Conservation (phyloP, 768 basidiomycete species). For the Suillus ampliporus region DNA sequence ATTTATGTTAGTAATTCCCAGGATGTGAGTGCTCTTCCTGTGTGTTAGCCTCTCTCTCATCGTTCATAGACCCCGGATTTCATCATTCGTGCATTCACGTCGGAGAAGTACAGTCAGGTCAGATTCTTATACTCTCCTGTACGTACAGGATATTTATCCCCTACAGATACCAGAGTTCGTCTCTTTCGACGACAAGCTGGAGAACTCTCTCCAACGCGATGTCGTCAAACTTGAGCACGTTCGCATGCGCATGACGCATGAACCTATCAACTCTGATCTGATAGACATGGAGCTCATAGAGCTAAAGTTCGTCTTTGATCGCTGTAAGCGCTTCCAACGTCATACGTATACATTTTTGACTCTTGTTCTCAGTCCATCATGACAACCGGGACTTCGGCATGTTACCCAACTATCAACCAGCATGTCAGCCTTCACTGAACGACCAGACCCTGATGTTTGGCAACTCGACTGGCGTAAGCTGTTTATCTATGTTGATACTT, state of each 20-base stretch:
- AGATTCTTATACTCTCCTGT: conserved; percentile 6
- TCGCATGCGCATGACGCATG: conserved; percentile 81
- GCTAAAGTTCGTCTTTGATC: conserved; percentile 81
- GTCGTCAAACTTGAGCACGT: conserved; percentile 83
- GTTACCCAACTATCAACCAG: conserved; percentile 80
- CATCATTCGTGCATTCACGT: conserved; percentile 75
- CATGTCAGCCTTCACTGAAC: conserved; percentile 53
- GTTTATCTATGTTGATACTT: not conserved
- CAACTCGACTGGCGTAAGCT: conserved; percentile 65
- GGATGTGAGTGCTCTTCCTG: conserved; percentile 55
- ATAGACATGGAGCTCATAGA: conserved; percentile 86
- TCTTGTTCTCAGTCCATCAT: conserved; percentile 59
- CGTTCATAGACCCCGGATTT: conserved; percentile 73
- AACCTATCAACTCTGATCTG: conserved; percentile 69
- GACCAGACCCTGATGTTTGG: conserved; percentile 73
- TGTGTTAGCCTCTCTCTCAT: conserved; percentile 13
- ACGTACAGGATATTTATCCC: not conserved
- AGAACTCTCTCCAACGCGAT: conserved; percentile 86
- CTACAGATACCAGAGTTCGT: conserved; percentile 84
- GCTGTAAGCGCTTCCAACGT: conserved; percentile 49
- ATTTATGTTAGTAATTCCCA: conserved; percentile 82
- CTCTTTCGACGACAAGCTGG: conserved; percentile 76
- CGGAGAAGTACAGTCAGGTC: conserved; percentile 87
- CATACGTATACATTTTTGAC: conserved; percentile 8
- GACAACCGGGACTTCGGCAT: conserved; percentile 90